These are phyloP conservation scores for Fusarium brevicatenulatum DNA, from an alignment of 2,329 filamentous ascomycete genomes.

Conservation along the genomic window DNA sequence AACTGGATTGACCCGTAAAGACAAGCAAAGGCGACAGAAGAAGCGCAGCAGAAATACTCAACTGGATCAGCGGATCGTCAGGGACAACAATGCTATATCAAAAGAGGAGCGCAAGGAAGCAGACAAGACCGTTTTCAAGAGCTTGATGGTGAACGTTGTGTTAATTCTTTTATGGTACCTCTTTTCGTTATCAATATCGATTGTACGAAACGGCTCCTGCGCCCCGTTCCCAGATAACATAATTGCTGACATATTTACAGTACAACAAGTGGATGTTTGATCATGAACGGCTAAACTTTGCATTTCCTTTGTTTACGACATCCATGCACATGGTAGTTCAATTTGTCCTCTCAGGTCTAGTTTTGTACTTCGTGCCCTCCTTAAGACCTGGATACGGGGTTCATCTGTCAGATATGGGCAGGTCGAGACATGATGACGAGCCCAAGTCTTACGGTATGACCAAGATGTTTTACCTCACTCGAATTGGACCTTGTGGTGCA, in stretches of 20 bases:
- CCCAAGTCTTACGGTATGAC: slow-evolving; percentile 76
- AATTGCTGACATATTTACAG: slow-evolving; percentile 55
- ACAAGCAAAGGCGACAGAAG: slow-evolving; percentile 73
- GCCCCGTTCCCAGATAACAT: not conserved
- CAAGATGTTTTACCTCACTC: slow-evolving; percentile 88
- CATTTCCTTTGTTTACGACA: slow-evolving; percentile 94
- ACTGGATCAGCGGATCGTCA: slow-evolving; percentile 75
- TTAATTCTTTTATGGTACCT: slow-evolving; percentile 89
- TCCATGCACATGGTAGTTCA: slow-evolving; percentile 96
- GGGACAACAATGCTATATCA: slow-evolving; percentile 65
- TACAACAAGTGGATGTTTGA: slow-evolving; percentile 99
- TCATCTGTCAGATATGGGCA: slow-evolving; percentile 60
- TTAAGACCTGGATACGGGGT: slow-evolving; percentile 72
- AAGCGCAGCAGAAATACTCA: slow-evolving; percentile 74
- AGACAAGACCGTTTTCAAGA: slow-evolving; percentile 76
- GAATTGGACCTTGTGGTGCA: slow-evolving; percentile 89
- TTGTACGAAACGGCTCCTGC: slow-evolving; percentile 66
- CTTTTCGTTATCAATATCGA: slow-evolving; percentile 92
- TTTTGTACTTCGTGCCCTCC: slow-evolving; percentile 84
- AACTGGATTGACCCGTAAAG: slow-evolving; percentile 81
- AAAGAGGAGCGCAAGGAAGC: slow-evolving; percentile 79
- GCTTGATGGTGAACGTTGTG: slow-evolving; percentile 76
- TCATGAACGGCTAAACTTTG: slow-evolving; percentile 84
- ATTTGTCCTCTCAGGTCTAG: slow-evolving; percentile 79
- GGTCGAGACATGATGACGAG: slow-evolving; percentile 63